phyloP scores from a whole-genome alignment of 805 yeast genomes.

The Saccharomycopsis amapae region DNA sequence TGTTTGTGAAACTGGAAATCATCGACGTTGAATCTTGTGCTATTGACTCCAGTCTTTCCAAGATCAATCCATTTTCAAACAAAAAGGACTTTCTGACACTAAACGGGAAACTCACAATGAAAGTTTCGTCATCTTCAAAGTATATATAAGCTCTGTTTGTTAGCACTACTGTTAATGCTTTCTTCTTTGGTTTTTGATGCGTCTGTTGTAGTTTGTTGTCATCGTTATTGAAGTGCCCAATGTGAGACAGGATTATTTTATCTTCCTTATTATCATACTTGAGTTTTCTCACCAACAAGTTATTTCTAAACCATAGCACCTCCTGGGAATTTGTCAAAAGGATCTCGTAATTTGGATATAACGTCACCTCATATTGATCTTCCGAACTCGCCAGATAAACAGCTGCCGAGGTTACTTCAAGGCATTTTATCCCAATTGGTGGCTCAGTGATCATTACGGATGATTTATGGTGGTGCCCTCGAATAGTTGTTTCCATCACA shows the following conservation, averaged over 20 bases:
- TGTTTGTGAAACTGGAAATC: no score
- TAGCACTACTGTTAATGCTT: constrained; percentile 54
- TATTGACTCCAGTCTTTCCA: constrained; percentile 40
- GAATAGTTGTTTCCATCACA: no score
- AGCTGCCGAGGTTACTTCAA: no score
- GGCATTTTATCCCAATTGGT: no score
- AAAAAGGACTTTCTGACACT: constrained; percentile 51
- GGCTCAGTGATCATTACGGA: no score
- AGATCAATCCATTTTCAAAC: constrained; percentile 59
- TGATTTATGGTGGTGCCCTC: no score
- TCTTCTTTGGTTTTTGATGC: constrained; percentile 4
- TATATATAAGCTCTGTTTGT: constrained; percentile 57
- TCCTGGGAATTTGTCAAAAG: constrained; percentile 5
- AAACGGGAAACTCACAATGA: constrained; percentile 65
- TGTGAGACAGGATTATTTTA: constrained; percentile 13
- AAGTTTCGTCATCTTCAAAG: constrained; percentile 50
- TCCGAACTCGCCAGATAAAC: no score
- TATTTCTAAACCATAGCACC: constrained; percentile 16
- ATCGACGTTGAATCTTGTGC: no score
- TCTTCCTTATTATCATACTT: constrained; percentile 9
- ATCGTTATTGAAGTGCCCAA: constrained; percentile 9
- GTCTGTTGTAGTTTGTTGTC: not conserved
- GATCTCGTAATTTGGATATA: constrained; percentile 8
- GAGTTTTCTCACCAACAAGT: constrained; percentile 14
- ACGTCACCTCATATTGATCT: not conserved